Percentiles rank a stretch among this genome's conserved stretches.
These are phyloP conservation scores for Chaetomium fimeti DNA, from an alignment of 495 filamentous ascomycete species.

Conservation along the genomic window DNA sequence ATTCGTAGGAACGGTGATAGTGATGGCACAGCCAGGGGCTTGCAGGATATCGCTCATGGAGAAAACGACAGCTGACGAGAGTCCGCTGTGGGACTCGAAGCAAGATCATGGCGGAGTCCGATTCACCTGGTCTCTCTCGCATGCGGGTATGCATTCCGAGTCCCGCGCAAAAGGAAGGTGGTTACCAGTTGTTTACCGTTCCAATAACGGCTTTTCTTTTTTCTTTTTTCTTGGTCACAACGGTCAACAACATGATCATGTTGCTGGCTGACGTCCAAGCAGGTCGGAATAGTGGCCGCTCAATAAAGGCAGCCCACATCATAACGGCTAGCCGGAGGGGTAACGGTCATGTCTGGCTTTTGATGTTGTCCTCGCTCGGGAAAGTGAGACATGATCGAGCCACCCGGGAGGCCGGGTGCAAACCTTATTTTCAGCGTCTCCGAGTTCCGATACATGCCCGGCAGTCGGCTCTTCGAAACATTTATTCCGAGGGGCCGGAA, in stretches of 20 bases:
- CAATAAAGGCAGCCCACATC: background rate
- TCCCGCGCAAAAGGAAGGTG: slow-evolving; percentile 8
- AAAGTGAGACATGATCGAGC: background rate
- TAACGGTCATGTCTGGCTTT: background rate
- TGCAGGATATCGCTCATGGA: background rate
- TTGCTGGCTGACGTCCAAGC: background rate
- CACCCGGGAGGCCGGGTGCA: background rate
- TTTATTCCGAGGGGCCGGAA: background rate
- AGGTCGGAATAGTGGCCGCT: background rate
- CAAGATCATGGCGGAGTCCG: background rate
- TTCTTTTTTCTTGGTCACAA: background rate
- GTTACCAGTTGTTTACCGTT: background rate
- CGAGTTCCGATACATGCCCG: background rate
- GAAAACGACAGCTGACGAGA: background rate
- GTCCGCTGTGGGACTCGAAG: background rate
- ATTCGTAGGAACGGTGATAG: slow-evolving; percentile 8
- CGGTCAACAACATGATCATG: background rate
- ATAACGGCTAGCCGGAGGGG: slow-evolving; percentile 1
- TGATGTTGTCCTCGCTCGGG: too few relatives aligned
- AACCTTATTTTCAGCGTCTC: background rate
- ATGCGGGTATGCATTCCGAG: background rate
- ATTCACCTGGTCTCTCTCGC: background rate
- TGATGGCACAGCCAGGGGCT: background rate
- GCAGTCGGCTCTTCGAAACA: background rate
- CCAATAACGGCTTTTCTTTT: background rate